Base-by-base conservation (phyloP, 257 asterid genomes). In the Parsonsia alboflavescens region DNA sequence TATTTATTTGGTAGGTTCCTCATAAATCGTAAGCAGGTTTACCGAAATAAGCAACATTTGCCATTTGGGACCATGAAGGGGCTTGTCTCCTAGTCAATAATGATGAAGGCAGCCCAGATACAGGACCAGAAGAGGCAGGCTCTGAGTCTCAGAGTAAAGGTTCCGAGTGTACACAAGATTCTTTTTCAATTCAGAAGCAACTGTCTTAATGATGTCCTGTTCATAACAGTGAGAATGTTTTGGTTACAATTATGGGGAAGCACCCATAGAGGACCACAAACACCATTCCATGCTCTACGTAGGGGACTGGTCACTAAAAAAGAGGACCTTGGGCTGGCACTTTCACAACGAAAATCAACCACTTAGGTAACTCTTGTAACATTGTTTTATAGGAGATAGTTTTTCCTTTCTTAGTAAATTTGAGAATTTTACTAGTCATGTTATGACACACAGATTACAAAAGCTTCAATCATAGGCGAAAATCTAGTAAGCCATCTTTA, bases 11-110 rank as follows among this genome's bases (percentile, higher is more conserved):
- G n/a, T n/a, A n/a, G n/a, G n/a, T n/a, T n/a, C n/a, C n/a, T n/a
- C n/a, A 46, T 7, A 68, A 10, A 59, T 17, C 7, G 9, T 19
- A 24, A 58, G 36, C 44, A 12, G 62, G 3, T 48, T 9, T 48
- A 13, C 13, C 30, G 57, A 57, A 44, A 49, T 71, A 69, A 69
- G 71, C 79, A 76, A 33, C 64, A 50, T 48, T 62, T 62, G 68
- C 45, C 68, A 13, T 6, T 30, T 11, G 75, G 75, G 80, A 70
- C 75, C 80, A 76, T 41, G 11, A 39, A 33, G 7, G 7, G 50
- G 22, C 10, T 15, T 4, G 68, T 26, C 36, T 59, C 63, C 71
- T 44, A 5, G 26, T 73, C 49, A 58, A 44, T 22, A 46, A 58
- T 44, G 57, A 50, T 44, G 68, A 72, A 72, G 5, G 67, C 68